Conservation (phyloP, 192 early-diverging fungal genomes). For the Umbelopsis sp. region DNA sequence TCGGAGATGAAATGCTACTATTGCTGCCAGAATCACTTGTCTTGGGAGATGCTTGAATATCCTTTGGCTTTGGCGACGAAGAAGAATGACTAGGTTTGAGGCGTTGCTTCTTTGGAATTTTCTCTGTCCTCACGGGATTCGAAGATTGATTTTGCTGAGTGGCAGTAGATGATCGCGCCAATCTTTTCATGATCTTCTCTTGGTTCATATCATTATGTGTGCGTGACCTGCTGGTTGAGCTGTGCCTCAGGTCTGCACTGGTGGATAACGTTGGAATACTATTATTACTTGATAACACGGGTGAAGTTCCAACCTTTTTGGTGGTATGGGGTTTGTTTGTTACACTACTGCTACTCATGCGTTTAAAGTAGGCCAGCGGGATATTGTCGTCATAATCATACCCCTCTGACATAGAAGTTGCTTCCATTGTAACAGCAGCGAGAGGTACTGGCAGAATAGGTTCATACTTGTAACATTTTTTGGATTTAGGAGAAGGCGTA, state of each 20-base stretch:
- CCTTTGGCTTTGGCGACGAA: neutral
- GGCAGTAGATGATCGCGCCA: neutral
- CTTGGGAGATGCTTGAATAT: neutral
- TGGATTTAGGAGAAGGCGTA: neutral
- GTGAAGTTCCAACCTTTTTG: neutral
- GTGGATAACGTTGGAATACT: too few relatives aligned
- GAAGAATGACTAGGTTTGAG: neutral
- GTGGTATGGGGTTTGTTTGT: neutral
- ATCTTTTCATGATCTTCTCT: too few relatives aligned
- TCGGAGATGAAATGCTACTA: neutral
- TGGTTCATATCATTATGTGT: too few relatives aligned
- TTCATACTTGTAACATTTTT: neutral
- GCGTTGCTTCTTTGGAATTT: too few relatives aligned
- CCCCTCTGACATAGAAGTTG: neutral
- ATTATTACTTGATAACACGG: neutral
- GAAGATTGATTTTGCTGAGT: neutral
- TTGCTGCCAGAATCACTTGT: neutral
- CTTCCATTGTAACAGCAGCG: slow-evolving; percentile 1
- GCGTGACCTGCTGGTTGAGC: too few relatives aligned
- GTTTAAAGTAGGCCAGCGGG: slow-evolving; percentile 5
- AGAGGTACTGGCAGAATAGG: slow-evolving; percentile 6
- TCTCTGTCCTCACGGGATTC: too few relatives aligned
- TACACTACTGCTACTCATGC: neutral
- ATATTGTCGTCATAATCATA: slow-evolving; percentile 16
- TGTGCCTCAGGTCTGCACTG: too few relatives aligned